These are phyloP conservation scores for Tephrocybe rancida DNA, from an alignment of 768 basidiomycete species.

Conservation along the genomic window DNA sequence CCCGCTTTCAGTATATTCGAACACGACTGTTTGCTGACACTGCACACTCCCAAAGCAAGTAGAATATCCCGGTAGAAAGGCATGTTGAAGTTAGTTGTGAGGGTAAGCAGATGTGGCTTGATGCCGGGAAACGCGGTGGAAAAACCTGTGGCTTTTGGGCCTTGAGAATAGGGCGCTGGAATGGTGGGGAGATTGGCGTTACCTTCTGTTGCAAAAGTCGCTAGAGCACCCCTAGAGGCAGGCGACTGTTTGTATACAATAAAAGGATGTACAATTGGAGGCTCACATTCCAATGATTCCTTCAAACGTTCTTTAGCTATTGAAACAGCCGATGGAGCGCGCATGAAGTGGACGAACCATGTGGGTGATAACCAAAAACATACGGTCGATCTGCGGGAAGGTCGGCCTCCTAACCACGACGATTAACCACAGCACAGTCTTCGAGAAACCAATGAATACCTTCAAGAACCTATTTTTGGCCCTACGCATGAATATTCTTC, in stretches of 20 bases:
- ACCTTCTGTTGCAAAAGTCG: slow-evolving; percentile 97
- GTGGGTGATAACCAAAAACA: slow-evolving; percentile 98
- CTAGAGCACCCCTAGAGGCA: slow-evolving; percentile 77
- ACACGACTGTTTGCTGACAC: slow-evolving; percentile 89
- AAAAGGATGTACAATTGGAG: background rate
- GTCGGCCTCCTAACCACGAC: slow-evolving; percentile 72
- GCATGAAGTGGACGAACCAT: slow-evolving; percentile 59
- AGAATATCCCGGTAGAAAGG: slow-evolving; percentile 94
- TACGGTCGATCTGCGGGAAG: slow-evolving; percentile 92
- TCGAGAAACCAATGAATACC: slow-evolving; percentile 30
- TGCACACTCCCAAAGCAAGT: slow-evolving; percentile 85
- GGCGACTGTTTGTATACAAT: background rate
- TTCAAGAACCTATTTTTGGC: slow-evolving; percentile 45
- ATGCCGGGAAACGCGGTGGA: slow-evolving; percentile 90
- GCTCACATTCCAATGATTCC: slow-evolving; percentile 95
- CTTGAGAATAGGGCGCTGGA: slow-evolving; percentile 6
- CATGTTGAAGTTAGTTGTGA: slow-evolving; percentile 86
- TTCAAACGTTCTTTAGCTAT: slow-evolving; percentile 28
- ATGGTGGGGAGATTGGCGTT: background rate
- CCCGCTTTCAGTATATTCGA: slow-evolving; percentile 79
- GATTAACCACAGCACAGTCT: background rate
- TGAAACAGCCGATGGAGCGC: background rate
- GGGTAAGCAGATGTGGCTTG: slow-evolving; percentile 89
- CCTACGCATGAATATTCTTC: slow-evolving; percentile 12
- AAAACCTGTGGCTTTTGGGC: slow-evolving; percentile 77